phyloP scores from a whole-genome alignment of 1,139 yeast species.

The Hanseniaspora uvarum region DNA sequence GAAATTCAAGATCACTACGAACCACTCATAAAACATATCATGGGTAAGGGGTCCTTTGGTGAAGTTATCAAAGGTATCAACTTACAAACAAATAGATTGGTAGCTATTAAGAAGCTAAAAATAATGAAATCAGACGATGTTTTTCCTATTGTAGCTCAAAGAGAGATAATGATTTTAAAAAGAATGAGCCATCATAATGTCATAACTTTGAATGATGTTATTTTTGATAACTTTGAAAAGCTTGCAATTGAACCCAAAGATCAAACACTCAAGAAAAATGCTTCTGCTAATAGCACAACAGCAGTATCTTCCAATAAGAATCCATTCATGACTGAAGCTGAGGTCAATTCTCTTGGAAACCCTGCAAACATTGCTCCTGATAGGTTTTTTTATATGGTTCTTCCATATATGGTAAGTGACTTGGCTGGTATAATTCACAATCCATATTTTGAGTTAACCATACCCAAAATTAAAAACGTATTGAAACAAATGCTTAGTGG shows the following conservation, averaged over 20 bases:
- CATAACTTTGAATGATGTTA: slow-evolving; percentile 71
- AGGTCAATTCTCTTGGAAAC: slow-evolving; percentile 22
- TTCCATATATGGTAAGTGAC: slow-evolving; percentile 91
- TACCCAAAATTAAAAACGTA: slow-evolving; percentile 72
- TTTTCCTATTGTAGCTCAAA: slow-evolving; percentile 87
- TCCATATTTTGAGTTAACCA: slow-evolving; percentile 51
- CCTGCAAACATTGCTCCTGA: slow-evolving; percentile 19
- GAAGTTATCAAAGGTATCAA: slow-evolving; percentile 68
- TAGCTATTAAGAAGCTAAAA: slow-evolving; percentile 76
- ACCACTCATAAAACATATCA: slow-evolving; percentile 31
- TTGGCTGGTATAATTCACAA: slow-evolving; percentile 85
- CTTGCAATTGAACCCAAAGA: slow-evolving; percentile 5
- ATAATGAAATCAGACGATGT: slow-evolving; percentile 82
- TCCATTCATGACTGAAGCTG: slow-evolving; percentile 18
- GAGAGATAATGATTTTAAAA: slow-evolving; percentile 82
- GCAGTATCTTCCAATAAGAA: slow-evolving; percentile 30
- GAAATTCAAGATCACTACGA: slow-evolving; percentile 11
- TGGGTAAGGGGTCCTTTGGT: slow-evolving; percentile 92
- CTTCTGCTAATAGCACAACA: slow-evolving; percentile 32
- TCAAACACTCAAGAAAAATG: slow-evolving; percentile 17
- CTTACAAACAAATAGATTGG: slow-evolving; percentile 43
- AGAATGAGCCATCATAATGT: slow-evolving; percentile 60
- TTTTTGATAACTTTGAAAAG: slow-evolving; percentile 42
- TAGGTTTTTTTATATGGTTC: slow-evolving; percentile 60
- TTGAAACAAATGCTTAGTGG: slow-evolving; percentile 73